Conservation (phyloP, 1,284 basidiomycete genomes). For the Neolentinus lepideus region DNA sequence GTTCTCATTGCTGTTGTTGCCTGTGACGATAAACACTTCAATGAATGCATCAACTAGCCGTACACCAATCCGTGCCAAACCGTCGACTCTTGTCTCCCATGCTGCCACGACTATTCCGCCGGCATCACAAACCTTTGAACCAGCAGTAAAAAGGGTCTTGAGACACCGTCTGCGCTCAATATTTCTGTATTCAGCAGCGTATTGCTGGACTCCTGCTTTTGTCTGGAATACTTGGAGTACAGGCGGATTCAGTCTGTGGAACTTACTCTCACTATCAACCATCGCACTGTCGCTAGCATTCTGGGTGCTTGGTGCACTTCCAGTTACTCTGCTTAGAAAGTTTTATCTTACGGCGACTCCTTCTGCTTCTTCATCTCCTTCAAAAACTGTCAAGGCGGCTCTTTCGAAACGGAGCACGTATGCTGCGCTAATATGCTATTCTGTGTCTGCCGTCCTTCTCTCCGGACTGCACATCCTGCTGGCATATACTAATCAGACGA, state of each 20-base stretch:
- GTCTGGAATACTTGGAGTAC: conserved; percentile 27
- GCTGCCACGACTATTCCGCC: conserved; percentile 40
- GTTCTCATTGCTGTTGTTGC: too few species aligned
- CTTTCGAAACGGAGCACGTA: conserved; percentile 38
- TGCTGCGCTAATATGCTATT: conserved; percentile 34
- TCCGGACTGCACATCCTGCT: conserved; percentile 33
- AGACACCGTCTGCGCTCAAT: conserved; percentile 47
- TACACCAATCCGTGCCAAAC: conserved; percentile 24
- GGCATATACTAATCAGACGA: conserved; percentile 23
- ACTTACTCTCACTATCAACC: conserved; percentile 31
- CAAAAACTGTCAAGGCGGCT: conserved; percentile 35
- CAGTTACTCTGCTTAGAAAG: conserved; percentile 48
- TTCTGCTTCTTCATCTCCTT: conserved; percentile 43
- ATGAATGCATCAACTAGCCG: not conserved
- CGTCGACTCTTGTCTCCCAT: conserved; percentile 33
- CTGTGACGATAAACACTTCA: not conserved
- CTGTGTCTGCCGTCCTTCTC: conserved; percentile 34
- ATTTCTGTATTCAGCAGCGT: conserved; percentile 40
- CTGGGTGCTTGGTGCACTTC: conserved; percentile 36
- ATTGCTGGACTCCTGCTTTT: conserved; percentile 37
- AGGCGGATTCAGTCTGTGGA: conserved; percentile 25
- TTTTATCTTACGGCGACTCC: conserved; percentile 40
- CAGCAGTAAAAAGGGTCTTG: conserved; percentile 48
- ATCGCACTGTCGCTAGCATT: conserved; percentile 22
- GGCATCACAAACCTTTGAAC: conserved; percentile 47